Evolutionary conservation across 257 asterid species (phyloP).

Genomic region (Nyctanthes arbortristis): DNA sequence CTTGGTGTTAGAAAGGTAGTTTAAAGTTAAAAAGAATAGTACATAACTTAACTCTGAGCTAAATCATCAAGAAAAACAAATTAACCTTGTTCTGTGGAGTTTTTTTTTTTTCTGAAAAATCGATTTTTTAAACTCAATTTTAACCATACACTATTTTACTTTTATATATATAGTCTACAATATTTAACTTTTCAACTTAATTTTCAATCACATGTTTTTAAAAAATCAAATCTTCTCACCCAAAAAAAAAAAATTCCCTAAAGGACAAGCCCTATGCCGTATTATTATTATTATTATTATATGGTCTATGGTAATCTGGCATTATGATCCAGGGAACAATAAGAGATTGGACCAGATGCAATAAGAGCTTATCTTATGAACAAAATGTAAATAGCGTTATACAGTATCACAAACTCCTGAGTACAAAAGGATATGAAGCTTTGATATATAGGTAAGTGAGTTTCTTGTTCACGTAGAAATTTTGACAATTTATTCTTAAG

Average conservation of each 20-base stretch:
- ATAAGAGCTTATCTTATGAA: conserved; percentile 25
- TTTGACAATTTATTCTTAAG: background rate
- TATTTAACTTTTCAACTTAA: no score
- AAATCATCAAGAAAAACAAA: no score
- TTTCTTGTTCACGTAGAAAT: background rate
- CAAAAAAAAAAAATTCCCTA: no score
- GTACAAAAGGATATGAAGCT: conserved; percentile 38
- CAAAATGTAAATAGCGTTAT: conserved; percentile 17
- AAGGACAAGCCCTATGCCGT: no score
- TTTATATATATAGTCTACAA: no score
- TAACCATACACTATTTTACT: no score
- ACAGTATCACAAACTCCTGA: conserved; percentile 28
- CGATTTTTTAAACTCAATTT: no score
- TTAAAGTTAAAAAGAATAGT: background rate
- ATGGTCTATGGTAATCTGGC: background rate
- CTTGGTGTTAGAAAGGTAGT: conserved; percentile 45
- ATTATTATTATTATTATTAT: no score
- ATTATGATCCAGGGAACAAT: conserved; percentile 38
- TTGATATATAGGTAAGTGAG: conserved; percentile 46
- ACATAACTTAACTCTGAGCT: background rate
- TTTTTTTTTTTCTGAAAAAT: no score
- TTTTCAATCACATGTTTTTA: no score
- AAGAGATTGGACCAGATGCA: conserved; percentile 38
- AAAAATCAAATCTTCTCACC: no score
- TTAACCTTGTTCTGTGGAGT: no score